Conservation (phyloP, 1,139 yeast species). For the Geotrichum carabidarum region DNA sequence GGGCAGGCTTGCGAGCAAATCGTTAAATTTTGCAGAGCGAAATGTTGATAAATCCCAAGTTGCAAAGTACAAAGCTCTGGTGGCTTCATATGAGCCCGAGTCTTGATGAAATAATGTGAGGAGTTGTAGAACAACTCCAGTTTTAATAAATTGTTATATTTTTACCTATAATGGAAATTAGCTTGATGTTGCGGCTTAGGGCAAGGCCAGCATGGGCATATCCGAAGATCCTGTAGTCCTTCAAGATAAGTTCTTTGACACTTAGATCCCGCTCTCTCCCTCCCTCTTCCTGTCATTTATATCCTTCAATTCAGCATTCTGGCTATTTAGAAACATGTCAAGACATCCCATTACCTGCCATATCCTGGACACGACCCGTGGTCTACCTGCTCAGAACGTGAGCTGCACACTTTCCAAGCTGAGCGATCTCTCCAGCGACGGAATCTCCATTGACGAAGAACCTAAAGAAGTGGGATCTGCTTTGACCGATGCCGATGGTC, state of each 20-base stretch:
- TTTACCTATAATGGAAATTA: no score
- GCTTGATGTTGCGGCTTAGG: not conserved
- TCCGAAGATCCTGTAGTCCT: not conserved
- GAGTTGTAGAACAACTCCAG: no score
- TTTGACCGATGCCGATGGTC: constrained; percentile 70
- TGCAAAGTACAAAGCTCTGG: not conserved
- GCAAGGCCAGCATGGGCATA: not conserved
- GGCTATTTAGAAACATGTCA: not conserved
- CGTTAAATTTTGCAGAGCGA: not conserved
- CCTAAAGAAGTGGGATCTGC: constrained; percentile 54
- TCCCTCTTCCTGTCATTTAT: not conserved
- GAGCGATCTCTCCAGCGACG: not conserved
- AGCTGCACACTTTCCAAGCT: constrained; percentile 32
- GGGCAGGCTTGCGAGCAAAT: constrained; percentile 4
- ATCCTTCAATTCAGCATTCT: not conserved
- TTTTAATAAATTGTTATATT: no score
- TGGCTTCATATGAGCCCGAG: not conserved
- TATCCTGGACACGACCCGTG: constrained; percentile 75
- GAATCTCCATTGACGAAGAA: constrained; percentile 24
- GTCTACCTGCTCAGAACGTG: constrained; percentile 71
- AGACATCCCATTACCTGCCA: constrained; percentile 74
- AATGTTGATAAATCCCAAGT: not conserved
- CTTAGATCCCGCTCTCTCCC: not conserved
- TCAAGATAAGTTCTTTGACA: not conserved
- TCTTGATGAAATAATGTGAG: not conserved